Base-by-base conservation (phyloP, 2,329 filamentous ascomycete species). In the Curvularia sp. region DNA sequence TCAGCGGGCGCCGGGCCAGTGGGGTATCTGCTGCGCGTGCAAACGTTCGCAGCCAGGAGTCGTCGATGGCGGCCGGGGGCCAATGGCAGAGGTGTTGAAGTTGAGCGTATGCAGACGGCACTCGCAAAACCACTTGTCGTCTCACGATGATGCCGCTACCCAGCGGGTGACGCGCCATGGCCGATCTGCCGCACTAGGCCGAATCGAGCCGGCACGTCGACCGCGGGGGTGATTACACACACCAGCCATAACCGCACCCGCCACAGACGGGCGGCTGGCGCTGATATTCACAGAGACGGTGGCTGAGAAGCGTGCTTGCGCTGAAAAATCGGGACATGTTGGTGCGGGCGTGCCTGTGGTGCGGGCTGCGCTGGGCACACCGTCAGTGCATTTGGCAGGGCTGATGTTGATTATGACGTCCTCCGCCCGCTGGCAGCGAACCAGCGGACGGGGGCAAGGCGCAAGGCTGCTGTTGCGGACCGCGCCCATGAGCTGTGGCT, bases 131-230 rank as follows among this genome's bases (percentile, higher is more conserved):
- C 30, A 6, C 51, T 15, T 46, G 18, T 43, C 18, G 31, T 35
- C 53, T 31, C 43, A 57, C 50, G 57, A 55, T 62, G 58, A 63
- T 58, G 61, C 53, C 53, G 55, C 53, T 49, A 47, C 41, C 47
- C 22, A 47, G 30, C 24, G 46, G 52, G n/a, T 22, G 51, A 52
- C 57, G 51, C 58, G 55, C 46, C 49, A 53, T 38, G 39, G 39
- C 49, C 55, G 55, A 57, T 50, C 46, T 43, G 6, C 48, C 47
- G 56, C 49, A 42, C 56, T 58, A 58, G 22, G 52, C 58, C 54
- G 49, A 10, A 60, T 59, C 50, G 15, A 55, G 58, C 39, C 42
- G 52, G 28, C 44, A 20, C 51, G 26, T 39, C 18, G 30, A 31
- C 38, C 38, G 49, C 31, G 57, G 48, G 53, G 48, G 43, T 15